A percentile compares a stretch with the other conserved stretches of the same genome.
phyloP scores from a whole-genome alignment of 257 asterid species.

The Echium plantagineum region DNA sequence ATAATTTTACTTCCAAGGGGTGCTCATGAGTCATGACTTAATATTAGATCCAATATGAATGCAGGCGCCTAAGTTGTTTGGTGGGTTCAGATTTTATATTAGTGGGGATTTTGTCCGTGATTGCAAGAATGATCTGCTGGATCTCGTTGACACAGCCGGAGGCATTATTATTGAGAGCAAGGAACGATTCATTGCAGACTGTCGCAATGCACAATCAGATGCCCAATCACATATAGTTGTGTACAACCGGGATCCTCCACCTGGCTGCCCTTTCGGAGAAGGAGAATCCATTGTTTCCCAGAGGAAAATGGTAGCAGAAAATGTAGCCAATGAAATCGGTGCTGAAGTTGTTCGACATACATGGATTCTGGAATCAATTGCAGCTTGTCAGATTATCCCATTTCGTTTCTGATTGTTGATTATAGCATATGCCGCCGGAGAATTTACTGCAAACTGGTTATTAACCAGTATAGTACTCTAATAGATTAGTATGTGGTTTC shows the following conservation, averaged over 20 bases:
- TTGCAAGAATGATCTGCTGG: slow-evolving; percentile 50
- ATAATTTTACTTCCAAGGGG: too few relatives aligned
- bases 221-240: slow-evolving; percentile 30
- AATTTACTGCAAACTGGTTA: too few relatives aligned
- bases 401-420: background rate
- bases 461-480: too few relatives aligned
- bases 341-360: slow-evolving; percentile 51
- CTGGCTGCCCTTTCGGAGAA: slow-evolving; percentile 24
- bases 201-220: slow-evolving; percentile 6
- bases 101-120: slow-evolving; percentile 48
- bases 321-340: slow-evolving; percentile 22
- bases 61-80: slow-evolving; percentile 73
- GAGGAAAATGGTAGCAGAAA: slow-evolving; percentile 39
- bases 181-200: slow-evolving; percentile 24
- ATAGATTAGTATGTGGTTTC: too few relatives aligned
- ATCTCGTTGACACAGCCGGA: slow-evolving; percentile 59
- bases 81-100: slow-evolving; percentile 45
- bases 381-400: slow-evolving; percentile 47
- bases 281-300: slow-evolving; percentile 15
- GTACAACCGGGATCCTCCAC: slow-evolving; percentile 35
- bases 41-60: background rate
- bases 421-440: too few relatives aligned
- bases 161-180: slow-evolving; percentile 33
- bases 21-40: too few relatives aligned
- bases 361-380: slow-evolving; percentile 86